Evolutionary conservation across 176 grass and related monocot genomes (phyloP).

Genomic region (Rhynchospora tenuis): DNA sequence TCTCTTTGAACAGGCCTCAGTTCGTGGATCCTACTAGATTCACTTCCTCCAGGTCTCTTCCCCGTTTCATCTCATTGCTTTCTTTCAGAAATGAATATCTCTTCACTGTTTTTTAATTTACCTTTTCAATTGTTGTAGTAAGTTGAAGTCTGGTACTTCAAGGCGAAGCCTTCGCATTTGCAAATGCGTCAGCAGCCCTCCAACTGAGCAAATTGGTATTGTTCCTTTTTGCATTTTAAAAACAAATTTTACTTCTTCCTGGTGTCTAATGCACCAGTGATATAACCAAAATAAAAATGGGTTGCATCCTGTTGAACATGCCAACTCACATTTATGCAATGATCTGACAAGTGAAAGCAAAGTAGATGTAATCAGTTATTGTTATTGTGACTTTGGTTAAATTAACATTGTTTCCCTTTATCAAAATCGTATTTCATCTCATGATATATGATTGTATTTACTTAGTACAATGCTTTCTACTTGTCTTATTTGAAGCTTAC

Average conservation of each 20-base stretch:
- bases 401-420: neutral
- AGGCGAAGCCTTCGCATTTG: conserved; percentile 15
- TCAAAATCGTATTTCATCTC: neutral
- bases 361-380: neutral
- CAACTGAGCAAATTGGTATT: conserved; percentile 25
- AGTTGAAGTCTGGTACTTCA: neutral
- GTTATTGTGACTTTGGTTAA: neutral
- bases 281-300: neutral
- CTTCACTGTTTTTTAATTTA: neutral
- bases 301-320: neutral
- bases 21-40: neutral
- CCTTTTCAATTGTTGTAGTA: neutral
- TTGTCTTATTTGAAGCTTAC: conserved; percentile 48
- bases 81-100: neutral
- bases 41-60: neutral
- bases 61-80: neutral
- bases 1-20: neutral
- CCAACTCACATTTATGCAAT: neutral
- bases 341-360: neutral
- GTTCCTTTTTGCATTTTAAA: neutral
- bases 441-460: neutral
- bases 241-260: neutral
- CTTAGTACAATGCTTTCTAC: neutral
- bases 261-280: neutral
- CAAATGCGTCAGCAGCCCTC: conserved; percentile 30